Evolutionary conservation across 1,139 yeast genomes (phyloP).

Genomic region (Hyphopichia wangnamkhiaoensis): DNA sequence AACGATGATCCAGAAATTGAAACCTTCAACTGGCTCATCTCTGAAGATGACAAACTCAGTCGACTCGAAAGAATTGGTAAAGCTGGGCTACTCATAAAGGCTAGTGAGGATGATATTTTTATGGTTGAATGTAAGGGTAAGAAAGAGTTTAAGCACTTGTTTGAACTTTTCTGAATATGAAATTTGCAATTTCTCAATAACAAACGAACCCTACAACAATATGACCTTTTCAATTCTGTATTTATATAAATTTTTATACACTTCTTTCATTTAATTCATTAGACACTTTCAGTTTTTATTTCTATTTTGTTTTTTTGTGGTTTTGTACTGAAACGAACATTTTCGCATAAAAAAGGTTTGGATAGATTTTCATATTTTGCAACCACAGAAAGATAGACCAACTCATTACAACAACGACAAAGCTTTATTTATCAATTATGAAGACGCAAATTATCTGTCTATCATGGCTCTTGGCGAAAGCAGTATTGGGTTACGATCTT

Average conservation of each 20-base stretch:
- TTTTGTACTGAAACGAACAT: no score
- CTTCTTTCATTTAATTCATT: no score
- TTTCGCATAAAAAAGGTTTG: neutral
- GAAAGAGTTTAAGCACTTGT: constrained; percentile 39
- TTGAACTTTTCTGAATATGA: constrained; percentile 27
- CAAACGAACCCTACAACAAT: neutral
- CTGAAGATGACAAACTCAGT: constrained; percentile 30
- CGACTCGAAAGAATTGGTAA: constrained; percentile 44
- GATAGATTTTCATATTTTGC: neutral
- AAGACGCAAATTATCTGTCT: no score
- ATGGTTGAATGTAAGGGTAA: constrained; percentile 52
- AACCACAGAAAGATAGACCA: no score
- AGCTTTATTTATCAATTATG: no score
- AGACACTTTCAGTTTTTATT: neutral
- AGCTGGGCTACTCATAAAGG: constrained; percentile 46
- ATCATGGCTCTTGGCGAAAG: no score
- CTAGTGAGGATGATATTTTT: constrained; percentile 29
- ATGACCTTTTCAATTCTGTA: no score
- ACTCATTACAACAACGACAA: no score
- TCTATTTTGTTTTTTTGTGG: neutral
- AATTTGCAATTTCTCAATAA: neutral
- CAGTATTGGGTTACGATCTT: no score
- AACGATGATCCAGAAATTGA: constrained; percentile 15
- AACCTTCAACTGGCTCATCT: constrained; percentile 36
- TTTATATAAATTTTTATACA: no score